Evolutionary conservation across 371 early-diverging fungal genomes (phyloP).

Genomic region (Rhizopus sp.): DNA sequence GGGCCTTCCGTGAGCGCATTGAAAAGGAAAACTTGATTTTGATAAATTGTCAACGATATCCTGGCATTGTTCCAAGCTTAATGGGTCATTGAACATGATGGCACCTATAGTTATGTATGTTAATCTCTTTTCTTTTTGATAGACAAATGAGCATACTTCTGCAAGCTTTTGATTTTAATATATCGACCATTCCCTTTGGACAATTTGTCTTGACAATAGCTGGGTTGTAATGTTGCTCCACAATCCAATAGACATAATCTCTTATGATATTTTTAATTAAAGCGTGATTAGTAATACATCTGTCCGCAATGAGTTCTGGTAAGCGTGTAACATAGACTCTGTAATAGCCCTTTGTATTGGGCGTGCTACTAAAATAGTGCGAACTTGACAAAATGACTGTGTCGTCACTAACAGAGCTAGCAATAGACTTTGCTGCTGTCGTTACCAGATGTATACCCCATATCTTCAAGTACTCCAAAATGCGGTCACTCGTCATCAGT

Average conservation of each 20-base stretch:
- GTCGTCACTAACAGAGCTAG: neutral
- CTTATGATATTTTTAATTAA: conserved; percentile 56
- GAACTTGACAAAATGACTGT: conserved; percentile 18
- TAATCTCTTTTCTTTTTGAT: conserved; percentile 4
- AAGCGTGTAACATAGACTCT: conserved; percentile 21
- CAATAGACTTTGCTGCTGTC: neutral
- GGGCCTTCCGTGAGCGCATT: conserved; percentile 65
- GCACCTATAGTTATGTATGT: conserved; percentile 48
- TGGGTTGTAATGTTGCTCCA: conserved; percentile 21
- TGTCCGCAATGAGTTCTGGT: conserved; percentile 63
- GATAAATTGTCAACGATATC: conserved; percentile 54
- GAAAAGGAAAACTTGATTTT: conserved; percentile 64
- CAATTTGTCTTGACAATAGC: conserved; percentile 37
- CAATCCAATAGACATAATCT: conserved; percentile 47
- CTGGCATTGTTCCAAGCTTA: conserved; percentile 53
- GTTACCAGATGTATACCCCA: conserved; percentile 64
- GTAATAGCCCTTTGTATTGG: conserved; percentile 12
- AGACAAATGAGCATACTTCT: conserved; percentile 39
- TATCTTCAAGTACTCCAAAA: conserved; percentile 33
- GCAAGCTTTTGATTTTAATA: conserved; percentile 78
- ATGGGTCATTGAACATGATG: conserved; percentile 76
- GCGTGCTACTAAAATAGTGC: conserved; percentile 38
- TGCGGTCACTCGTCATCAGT: conserved; percentile 21
- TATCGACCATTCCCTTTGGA: conserved; percentile 66
- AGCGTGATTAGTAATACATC: conserved; percentile 56